These are phyloP conservation scores for Brassica rapa DNA, from an alignment of 345 rosid species.

Conservation along the genomic window DNA sequence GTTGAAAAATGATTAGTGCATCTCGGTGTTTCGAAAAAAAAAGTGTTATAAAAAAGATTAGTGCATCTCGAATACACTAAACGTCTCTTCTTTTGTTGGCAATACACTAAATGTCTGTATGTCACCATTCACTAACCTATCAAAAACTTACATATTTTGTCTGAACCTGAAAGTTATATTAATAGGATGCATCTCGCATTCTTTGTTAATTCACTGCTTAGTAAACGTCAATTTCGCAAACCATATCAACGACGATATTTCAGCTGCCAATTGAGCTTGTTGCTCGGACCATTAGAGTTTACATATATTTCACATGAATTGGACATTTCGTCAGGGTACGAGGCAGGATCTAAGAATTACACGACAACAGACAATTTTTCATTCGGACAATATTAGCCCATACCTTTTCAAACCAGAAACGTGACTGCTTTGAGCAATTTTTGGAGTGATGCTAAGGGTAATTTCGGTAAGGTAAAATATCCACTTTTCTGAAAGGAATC, in stretches of 20 bases:
- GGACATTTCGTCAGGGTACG: conserved; percentile 29
- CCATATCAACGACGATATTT: conserved; percentile 26
- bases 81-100: background rate
- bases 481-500: conserved; percentile 35
- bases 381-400: conserved; percentile 40
- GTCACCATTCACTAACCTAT: conserved; percentile 19
- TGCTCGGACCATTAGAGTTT: conserved; percentile 19
- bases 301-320: conserved; percentile 25
- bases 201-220: background rate
- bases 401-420: conserved; percentile 26
- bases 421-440: conserved; percentile 20
- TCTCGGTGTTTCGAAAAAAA: background rate
- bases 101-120: conserved; percentile 8
- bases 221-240: background rate
- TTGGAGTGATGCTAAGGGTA: conserved; percentile 28
- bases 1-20: conserved; percentile 27
- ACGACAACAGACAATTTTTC: conserved; percentile 42
- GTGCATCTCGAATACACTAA: conserved; percentile 19
- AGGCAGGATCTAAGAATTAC: conserved; percentile 38
- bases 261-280: conserved; percentile 8
- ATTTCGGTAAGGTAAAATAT: conserved; percentile 19
- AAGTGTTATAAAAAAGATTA: background rate
- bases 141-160: background rate
- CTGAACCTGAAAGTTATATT: background rate
- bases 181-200: background rate